Evolutionary conservation across 2,329 filamentous ascomycete genomes (phyloP).

Genomic region (Stagonosporopsis tanaceti): DNA sequence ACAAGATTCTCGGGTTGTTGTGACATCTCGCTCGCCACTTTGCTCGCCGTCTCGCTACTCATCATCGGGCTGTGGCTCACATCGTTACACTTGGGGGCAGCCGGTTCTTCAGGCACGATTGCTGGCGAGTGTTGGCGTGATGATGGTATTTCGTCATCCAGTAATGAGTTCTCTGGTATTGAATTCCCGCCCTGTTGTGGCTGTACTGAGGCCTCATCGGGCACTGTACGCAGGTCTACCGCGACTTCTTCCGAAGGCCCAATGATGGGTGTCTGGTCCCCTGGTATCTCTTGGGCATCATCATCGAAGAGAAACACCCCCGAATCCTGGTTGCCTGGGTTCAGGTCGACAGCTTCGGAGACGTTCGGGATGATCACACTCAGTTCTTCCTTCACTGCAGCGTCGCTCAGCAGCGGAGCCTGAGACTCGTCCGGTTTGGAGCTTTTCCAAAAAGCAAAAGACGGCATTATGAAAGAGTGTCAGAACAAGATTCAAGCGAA

Average conservation of each 20-base stretch:
- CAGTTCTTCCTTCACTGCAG: conserved; percentile 6
- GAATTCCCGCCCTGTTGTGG: not conserved
- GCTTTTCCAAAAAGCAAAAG: conserved; percentile 34
- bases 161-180: not conserved
- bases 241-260: not conserved
- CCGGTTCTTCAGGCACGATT: conserved; percentile 1
- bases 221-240: not conserved
- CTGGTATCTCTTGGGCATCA: conserved; percentile 14
- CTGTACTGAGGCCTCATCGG: not conserved
- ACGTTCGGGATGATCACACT: conserved; percentile 1
- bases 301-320: conserved; percentile 32
- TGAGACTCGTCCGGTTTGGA: conserved; percentile 22
- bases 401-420: conserved; percentile 14
- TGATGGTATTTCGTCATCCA: conserved; percentile 4
- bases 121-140: conserved; percentile 2
- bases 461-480: conserved; percentile 27
- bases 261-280: conserved; percentile 5
- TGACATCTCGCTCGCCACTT: not conserved
- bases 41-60: too few relatives aligned
- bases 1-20: not conserved
- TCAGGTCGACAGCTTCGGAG: conserved; percentile 20
- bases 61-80: too few relatives aligned
- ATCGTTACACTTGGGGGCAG: not conserved
- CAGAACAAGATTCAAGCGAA: conserved; percentile 2
- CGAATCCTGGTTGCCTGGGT: conserved; percentile 28